A percentile compares a stretch with the other conserved stretches of the same genome.
Conservation (phyloP, 192 early-diverging fungal species). For the Cetraspora pellucida region DNA sequence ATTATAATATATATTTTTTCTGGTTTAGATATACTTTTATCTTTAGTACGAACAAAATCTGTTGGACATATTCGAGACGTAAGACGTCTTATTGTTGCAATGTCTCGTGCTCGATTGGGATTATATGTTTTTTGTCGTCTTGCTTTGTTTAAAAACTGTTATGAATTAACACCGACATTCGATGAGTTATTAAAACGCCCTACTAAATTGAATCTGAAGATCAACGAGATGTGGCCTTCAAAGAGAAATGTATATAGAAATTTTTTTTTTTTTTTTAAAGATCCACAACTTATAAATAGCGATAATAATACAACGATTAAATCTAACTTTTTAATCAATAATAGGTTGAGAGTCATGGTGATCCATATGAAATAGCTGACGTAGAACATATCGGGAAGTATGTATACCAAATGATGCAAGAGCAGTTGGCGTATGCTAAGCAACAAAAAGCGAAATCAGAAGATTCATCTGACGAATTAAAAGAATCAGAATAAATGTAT, state of each 20-base stretch:
- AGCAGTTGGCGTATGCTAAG: constrained; percentile 62
- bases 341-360: constrained; percentile 42
- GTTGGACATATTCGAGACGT: constrained; percentile 95
- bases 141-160: constrained; percentile 75
- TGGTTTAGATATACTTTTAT: constrained; percentile 76
- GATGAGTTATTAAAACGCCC: constrained; percentile 63
- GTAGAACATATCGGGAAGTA: constrained; percentile 64
- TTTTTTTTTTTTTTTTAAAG: constrained; percentile 34
- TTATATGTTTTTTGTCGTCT: constrained; percentile 88
- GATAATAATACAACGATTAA: not conserved
- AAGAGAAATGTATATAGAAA: constrained; percentile 33
- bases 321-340: constrained; percentile 2
- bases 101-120: constrained; percentile 92
- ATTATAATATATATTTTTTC: not conserved
- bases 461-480: too few species aligned
- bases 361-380: constrained; percentile 47
- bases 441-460: constrained; percentile 43
- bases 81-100: constrained; percentile 87
- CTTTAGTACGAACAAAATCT: constrained; percentile 86
- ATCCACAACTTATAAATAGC: not conserved
- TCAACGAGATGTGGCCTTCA: constrained; percentile 52
- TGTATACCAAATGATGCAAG: constrained; percentile 66
- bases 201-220: constrained; percentile 59
- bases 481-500: too few species aligned
- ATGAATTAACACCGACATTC: constrained; percentile 79